Conservation (phyloP, 768 basidiomycete species). For the Suillus subaureus region DNA sequence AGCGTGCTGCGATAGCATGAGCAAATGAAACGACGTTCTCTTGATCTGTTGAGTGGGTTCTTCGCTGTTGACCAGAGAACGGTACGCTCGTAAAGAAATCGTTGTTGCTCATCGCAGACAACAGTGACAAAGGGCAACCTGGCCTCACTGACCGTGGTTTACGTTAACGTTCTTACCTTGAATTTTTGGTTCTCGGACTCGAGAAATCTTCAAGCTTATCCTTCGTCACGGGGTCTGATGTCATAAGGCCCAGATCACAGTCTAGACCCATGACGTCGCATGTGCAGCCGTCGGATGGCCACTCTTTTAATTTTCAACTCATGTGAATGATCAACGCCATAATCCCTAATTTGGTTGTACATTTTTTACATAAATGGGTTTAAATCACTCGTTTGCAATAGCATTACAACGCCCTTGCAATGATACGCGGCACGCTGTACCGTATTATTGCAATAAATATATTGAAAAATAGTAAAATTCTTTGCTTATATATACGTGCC, state of each 20-base stretch:
- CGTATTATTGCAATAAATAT: too few relatives aligned
- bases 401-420: too few relatives aligned
- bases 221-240: neutral
- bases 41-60: constrained; percentile 11
- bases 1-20: constrained; percentile 52
- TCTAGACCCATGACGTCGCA: neutral
- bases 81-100: constrained; percentile 47
- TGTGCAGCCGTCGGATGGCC: neutral
- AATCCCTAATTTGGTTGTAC: too few relatives aligned
- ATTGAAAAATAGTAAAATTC: too few relatives aligned
- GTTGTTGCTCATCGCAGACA: constrained; percentile 9
- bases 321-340: too few relatives aligned
- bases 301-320: too few relatives aligned
- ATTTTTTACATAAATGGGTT: too few relatives aligned
- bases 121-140: neutral
- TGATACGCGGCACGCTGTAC: too few relatives aligned
- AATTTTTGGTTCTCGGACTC: neutral
- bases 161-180: neutral
- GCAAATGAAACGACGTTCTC: constrained; percentile 50
- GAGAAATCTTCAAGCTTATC: neutral
- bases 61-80: constrained; percentile 13
- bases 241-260: neutral
- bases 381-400: too few relatives aligned
- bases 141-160: neutral
- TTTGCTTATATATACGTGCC: too few relatives aligned